phyloP scores from a whole-genome alignment of 2,329 filamentous ascomycete genomes.

The Tothia fuscella region DNA sequence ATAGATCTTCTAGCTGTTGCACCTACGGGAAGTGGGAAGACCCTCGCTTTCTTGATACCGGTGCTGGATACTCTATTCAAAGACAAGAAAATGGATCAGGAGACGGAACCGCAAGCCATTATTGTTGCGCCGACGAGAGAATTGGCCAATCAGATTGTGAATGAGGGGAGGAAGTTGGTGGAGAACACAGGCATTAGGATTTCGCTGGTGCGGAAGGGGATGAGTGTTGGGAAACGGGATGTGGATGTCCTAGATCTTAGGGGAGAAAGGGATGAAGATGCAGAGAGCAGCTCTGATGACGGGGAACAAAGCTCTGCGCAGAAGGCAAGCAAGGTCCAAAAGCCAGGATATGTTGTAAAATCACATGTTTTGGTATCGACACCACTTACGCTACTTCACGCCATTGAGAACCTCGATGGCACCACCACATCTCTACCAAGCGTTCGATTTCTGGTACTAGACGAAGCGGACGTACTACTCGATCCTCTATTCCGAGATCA shows the following conservation, averaged over 20 bases:
- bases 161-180: conserved; percentile 72
- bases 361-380: conserved; percentile 73
- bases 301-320: conserved; percentile 18
- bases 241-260: conserved; percentile 33
- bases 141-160: conserved; percentile 37
- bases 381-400: conserved; percentile 65
- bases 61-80: conserved; percentile 60
- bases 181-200: conserved; percentile 67
- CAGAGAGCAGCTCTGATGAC: conserved; percentile 25
- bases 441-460: conserved; percentile 65
- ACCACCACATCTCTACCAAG: conserved; percentile 45
- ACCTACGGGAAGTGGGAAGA: conserved; percentile 94
- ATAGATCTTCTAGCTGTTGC: conserved; percentile 80
- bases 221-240: conserved; percentile 35
- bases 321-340: conserved; percentile 23
- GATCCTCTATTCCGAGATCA: conserved; percentile 85
- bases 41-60: conserved; percentile 81
- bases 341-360: conserved; percentile 43
- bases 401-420: conserved; percentile 43
- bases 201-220: conserved; percentile 74
- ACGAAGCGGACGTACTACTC: conserved; percentile 90
- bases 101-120: conserved; percentile 25
- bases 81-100: conserved; percentile 14
- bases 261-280: conserved; percentile 25
- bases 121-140: conserved; percentile 40